These are phyloP conservation scores for Pichia nanzhaoensis DNA, from an alignment of 805 yeast species.

Conservation along the genomic window DNA sequence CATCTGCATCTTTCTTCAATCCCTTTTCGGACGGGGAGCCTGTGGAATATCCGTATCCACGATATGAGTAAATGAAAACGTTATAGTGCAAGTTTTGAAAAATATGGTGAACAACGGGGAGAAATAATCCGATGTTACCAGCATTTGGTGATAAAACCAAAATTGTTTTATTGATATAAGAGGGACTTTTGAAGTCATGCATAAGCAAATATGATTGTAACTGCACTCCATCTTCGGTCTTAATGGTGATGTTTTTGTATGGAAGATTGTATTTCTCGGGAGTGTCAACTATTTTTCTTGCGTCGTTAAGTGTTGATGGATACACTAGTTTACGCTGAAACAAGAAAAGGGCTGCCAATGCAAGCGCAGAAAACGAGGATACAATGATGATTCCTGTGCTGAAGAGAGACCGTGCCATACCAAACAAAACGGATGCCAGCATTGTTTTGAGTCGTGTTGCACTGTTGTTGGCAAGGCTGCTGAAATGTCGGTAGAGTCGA, in stretches of 20 bases:
- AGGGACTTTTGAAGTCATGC: conserved; percentile 35
- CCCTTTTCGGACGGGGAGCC: conserved; percentile 77
- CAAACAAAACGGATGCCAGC: not conserved
- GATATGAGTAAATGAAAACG: conserved; percentile 77
- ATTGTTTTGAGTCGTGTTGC: not conserved
- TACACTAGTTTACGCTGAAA: conserved; percentile 50
- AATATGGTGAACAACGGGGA: conserved; percentile 72
- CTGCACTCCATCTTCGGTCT: conserved; percentile 63
- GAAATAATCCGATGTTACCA: conserved; percentile 87
- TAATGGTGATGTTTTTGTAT: conserved; percentile 53
- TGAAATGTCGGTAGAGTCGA: too few relatives aligned
- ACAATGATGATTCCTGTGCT: conserved; percentile 7
- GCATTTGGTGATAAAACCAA: conserved; percentile 75
- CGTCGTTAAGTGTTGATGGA: conserved; percentile 75
- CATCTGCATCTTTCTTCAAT: conserved; percentile 72
- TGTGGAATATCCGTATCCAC: conserved; percentile 83
- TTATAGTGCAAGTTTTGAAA: conserved; percentile 59
- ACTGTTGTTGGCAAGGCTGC: too few relatives aligned
- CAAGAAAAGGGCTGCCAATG: conserved; percentile 16
- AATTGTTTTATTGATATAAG: conserved; percentile 52
- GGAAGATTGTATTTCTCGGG: conserved; percentile 67
- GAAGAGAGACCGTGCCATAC: not conserved
- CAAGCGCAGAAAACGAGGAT: conserved; percentile 11
- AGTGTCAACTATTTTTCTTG: conserved; percentile 62
- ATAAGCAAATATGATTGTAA: conserved; percentile 59